Conservation (phyloP, 192 early-diverging fungal species). For the Umbelopsis ramanniana region DNA sequence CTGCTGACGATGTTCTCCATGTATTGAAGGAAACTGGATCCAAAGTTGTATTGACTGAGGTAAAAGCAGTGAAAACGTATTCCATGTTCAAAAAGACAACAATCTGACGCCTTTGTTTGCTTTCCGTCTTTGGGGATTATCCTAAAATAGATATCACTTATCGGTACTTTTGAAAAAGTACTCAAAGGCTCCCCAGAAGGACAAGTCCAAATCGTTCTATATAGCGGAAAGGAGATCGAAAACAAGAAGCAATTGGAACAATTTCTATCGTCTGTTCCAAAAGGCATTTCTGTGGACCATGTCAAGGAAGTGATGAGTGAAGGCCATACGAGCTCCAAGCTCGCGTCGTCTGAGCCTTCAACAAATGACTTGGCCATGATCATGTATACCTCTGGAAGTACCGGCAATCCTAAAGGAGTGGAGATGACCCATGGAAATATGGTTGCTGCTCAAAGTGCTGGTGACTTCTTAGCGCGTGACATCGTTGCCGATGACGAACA, state of each 20-base stretch:
- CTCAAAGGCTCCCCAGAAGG: conserved; percentile 34
- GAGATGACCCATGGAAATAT: conserved; percentile 70
- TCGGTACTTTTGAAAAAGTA: conserved; percentile 34
- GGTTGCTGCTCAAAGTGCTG: conserved; percentile 61
- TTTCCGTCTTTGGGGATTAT: neutral
- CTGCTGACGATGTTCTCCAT: conserved; percentile 70
- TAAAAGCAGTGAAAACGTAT: conserved; percentile 3
- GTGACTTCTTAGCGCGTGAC: conserved; percentile 30
- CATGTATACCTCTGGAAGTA: conserved; percentile 69
- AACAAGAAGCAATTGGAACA: neutral
- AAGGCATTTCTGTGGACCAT: neutral
- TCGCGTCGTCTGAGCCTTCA: conserved; percentile 38
- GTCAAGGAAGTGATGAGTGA: conserved; percentile 1
- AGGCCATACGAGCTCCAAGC: neutral
- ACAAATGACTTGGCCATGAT: conserved; percentile 57
- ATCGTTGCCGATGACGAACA: conserved; percentile 38
- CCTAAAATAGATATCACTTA: conserved; percentile 28
- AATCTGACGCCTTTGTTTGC: neutral
- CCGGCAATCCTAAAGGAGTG: conserved; percentile 79
- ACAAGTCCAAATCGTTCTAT: conserved; percentile 61
- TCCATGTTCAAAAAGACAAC: neutral
- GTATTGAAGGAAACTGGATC: conserved; percentile 55
- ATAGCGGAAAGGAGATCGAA: conserved; percentile 57
- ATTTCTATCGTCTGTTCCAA: neutral
- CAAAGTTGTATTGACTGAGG: conserved; percentile 53